Conservation (phyloP, 2,329 filamentous ascomycete genomes). For the Nothophoma quercina region DNA sequence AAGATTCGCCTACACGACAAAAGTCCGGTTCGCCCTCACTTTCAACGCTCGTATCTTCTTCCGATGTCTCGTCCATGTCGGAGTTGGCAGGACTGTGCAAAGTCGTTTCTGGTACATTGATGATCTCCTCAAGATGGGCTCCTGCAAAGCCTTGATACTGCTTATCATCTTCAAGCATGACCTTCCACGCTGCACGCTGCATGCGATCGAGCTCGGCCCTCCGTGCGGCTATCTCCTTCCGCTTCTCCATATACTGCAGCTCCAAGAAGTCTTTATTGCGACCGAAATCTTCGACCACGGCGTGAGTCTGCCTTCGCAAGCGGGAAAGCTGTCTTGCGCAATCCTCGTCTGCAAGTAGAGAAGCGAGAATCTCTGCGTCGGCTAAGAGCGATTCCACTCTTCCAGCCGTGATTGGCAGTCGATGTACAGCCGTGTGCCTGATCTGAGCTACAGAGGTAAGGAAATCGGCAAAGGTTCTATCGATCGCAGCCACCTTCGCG, state of each 20-base stretch:
- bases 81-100: not conserved
- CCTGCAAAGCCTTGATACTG: constrained; percentile 2
- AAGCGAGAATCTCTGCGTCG: constrained; percentile 2
- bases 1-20: not conserved
- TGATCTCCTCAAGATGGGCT: not conserved
- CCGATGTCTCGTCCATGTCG: not conserved
- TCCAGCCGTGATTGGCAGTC: not conserved
- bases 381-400: not conserved
- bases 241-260: not conserved
- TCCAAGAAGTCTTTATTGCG: constrained; percentile 6
- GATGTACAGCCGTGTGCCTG: not conserved
- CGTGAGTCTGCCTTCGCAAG: constrained; percentile 2
- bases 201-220: constrained; percentile 4
- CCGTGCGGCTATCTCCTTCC: not conserved
- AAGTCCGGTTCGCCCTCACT: constrained; percentile 1
- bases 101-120: not conserved
- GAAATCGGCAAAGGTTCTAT: not conserved
- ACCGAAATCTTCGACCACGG: constrained; percentile 1
- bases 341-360: not conserved
- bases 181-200: not conserved
- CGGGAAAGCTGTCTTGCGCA: not conserved
- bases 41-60: not conserved
- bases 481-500: not conserved
- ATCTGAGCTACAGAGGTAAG: not conserved
- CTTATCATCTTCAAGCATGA: not conserved